phyloP scores from a whole-genome alignment of 495 filamentous ascomycete species.

The Lophium mytilinum region DNA sequence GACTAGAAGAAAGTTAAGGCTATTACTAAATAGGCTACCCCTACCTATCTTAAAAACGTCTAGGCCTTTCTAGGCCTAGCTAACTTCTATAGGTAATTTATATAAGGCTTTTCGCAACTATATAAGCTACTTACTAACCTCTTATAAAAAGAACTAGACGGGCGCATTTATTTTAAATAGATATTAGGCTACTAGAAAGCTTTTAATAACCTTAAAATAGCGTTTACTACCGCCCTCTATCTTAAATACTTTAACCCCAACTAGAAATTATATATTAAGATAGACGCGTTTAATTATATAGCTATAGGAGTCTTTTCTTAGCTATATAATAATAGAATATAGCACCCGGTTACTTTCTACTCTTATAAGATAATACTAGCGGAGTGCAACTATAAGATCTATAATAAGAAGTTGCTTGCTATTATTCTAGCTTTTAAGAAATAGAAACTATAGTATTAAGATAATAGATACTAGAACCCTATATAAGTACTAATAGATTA shows the following conservation, averaged over 20 bases:
- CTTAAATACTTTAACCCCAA: conserved; percentile 23
- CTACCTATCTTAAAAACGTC: conserved; percentile 8
- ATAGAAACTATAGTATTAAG: neutral
- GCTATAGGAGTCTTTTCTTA: conserved; percentile 17
- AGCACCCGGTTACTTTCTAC: conserved; percentile 23
- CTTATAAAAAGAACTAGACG: too few relatives aligned
- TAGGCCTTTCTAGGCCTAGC: conserved; percentile 19
- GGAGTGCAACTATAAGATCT: conserved; percentile 27
- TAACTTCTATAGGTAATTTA: conserved; percentile 24
- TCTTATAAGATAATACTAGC: conserved; percentile 24
- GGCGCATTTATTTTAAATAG: too few relatives aligned
- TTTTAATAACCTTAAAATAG: too few relatives aligned
- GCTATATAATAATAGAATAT: neutral
- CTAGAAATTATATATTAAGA: conserved; percentile 17
- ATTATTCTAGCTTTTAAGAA: conserved; percentile 28
- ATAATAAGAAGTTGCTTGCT: conserved; percentile 33
- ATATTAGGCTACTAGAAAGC: too few relatives aligned
- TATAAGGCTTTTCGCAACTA: conserved; percentile 6
- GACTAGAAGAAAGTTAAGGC: conserved; percentile 23
- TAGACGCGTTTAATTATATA: conserved; percentile 24
- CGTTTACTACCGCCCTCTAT: conserved; percentile 34
- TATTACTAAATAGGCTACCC: conserved; percentile 2
- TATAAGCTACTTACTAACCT: too few relatives aligned
- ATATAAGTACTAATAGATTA: too few relatives aligned
- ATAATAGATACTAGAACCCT: too few relatives aligned